These are phyloP conservation scores for Santalum album DNA, from an alignment of 164 flowering plant genomes.

Conservation along the genomic window DNA sequence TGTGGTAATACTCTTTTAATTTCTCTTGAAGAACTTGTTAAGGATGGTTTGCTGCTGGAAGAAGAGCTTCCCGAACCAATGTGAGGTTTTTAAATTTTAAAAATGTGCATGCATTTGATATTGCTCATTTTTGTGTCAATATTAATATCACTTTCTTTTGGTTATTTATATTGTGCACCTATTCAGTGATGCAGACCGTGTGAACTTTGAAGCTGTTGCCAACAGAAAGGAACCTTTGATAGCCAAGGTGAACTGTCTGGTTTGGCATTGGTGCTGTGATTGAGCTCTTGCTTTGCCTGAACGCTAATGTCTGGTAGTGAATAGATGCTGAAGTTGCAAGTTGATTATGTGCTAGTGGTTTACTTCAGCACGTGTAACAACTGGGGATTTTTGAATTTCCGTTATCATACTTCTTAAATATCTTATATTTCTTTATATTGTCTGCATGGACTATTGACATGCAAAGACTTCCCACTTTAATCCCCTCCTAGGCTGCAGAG, in stretches of 20 bases:
- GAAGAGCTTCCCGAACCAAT: constrained; percentile 85
- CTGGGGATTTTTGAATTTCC: no score
- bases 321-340: no score
- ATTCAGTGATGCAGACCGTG: constrained; percentile 58
- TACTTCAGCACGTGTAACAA: no score
- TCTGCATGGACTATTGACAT: neutral
- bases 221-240: constrained; percentile 77
- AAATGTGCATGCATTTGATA: neutral
- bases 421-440: no score
- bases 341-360: no score
- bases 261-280: neutral
- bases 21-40: constrained; percentile 90
- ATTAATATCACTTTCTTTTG: neutral
- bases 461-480: neutral
- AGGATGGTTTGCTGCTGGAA: constrained; percentile 69
- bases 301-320: neutral
- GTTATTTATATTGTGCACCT: neutral
- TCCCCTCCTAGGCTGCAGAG: constrained; percentile 70
- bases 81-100: constrained; percentile 29
- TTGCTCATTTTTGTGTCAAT: neutral
- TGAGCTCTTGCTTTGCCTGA: neutral
- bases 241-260: constrained; percentile 46
- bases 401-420: no score
- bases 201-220: constrained; percentile 48
- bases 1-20: constrained; percentile 95